These are phyloP conservation scores for Psophocarpus tetragonolobus DNA, from an alignment of 306 rosid genomes.

Conservation along the genomic window DNA sequence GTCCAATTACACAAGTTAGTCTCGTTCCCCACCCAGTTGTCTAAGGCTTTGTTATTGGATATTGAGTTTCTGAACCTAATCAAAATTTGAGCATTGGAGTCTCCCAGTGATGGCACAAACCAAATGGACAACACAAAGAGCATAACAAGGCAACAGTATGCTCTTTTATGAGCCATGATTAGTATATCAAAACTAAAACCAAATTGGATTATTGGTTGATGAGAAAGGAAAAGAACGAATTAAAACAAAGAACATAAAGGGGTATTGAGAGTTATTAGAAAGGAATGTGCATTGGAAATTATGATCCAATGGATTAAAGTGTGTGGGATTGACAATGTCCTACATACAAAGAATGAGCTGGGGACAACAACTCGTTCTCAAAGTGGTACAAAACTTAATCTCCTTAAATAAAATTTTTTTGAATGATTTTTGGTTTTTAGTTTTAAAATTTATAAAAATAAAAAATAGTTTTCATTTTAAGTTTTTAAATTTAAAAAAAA, in stretches of 20 bases:
- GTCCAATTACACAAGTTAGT: constrained; percentile 56
- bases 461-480: too few species aligned
- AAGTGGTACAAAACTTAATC: too few species aligned
- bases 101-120: constrained; percentile 30
- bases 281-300: constrained; percentile 19
- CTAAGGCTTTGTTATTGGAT: constrained; percentile 38
- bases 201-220: background rate
- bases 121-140: constrained; percentile 13
- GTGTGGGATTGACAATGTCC: constrained; percentile 43
- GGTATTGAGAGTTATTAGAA: background rate
- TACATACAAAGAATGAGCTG: constrained; percentile 44
- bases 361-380: too few species aligned
- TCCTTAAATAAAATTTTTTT: too few species aligned
- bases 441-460: too few species aligned
- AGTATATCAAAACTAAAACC: background rate
- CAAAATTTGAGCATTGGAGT: constrained; percentile 31
- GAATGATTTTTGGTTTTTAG: too few species aligned
- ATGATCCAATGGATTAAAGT: constrained; percentile 16
- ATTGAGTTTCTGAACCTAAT: constrained; percentile 51
- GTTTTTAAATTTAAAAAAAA: too few species aligned
- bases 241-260: background rate
- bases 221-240: background rate
- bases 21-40: constrained; percentile 57
- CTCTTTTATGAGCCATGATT: constrained; percentile 30
- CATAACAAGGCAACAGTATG: constrained; percentile 6